A percentile compares a stretch with the other conserved stretches of the same genome.
phyloP scores from a whole-genome alignment of 176 grass and related monocot genomes.

The Aegilops tauschii region DNA sequence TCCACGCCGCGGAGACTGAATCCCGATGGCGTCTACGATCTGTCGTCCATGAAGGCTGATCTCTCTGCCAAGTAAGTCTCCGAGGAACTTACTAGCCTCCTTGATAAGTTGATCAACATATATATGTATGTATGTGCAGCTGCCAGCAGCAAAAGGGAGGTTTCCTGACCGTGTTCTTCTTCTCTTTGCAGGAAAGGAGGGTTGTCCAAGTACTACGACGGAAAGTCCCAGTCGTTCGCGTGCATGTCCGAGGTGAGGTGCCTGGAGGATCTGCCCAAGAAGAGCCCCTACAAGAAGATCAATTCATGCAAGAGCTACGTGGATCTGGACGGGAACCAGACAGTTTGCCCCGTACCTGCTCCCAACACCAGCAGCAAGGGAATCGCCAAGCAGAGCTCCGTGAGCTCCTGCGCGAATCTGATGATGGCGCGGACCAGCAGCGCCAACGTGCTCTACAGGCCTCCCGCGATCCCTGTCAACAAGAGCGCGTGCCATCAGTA shows the following conservation, averaged over 20 bases:
- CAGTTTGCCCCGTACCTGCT: not conserved
- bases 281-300: slow-evolving; percentile 47
- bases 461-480: slow-evolving; percentile 57
- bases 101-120: not conserved
- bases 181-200: slow-evolving; percentile 74
- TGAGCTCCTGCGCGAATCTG: slow-evolving; percentile 58
- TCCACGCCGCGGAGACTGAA: slow-evolving; percentile 20
- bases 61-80: slow-evolving; percentile 71
- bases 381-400: slow-evolving; percentile 16
- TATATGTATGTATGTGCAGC: too few relatives aligned
- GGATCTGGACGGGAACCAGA: slow-evolving; percentile 39
- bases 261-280: slow-evolving; percentile 73
- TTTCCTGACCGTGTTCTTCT: slow-evolving; percentile 14
- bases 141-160: not conserved
- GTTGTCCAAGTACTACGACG: slow-evolving; percentile 74
- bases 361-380: slow-evolving; percentile 15
- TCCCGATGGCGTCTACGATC: slow-evolving; percentile 44
- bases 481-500: slow-evolving; percentile 55
- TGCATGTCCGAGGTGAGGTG: slow-evolving; percentile 65
- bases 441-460: slow-evolving; percentile 47
- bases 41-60: slow-evolving; percentile 59
- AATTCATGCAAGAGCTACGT: slow-evolving; percentile 52
- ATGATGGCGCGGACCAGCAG: slow-evolving; percentile 43
- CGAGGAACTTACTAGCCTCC: not conserved
- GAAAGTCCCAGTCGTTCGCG: slow-evolving; percentile 79